Percentiles rank a stretch among this genome's conserved stretches.
These are phyloP conservation scores for Sporobolomyces phaffii DNA, from an alignment of 768 basidiomycete species.

Conservation along the genomic window DNA sequence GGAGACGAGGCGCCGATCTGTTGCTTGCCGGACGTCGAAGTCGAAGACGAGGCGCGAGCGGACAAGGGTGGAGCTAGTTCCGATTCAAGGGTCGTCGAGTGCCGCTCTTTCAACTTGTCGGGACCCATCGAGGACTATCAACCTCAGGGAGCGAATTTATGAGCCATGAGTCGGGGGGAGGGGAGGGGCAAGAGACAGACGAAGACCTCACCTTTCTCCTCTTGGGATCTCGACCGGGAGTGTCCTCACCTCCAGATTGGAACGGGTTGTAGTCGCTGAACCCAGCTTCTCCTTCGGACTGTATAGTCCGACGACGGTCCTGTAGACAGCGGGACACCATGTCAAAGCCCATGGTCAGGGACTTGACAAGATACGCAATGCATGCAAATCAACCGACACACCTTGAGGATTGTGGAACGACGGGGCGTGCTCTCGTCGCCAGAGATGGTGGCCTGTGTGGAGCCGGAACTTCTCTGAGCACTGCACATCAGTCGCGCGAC, in stretches of 20 bases:
- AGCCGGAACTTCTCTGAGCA: too few species aligned
- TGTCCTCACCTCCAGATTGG: conserved; percentile 33
- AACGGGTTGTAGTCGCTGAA: conserved; percentile 39
- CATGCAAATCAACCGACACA: not conserved
- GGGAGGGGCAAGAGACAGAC: not conserved
- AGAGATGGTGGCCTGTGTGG: too few species aligned
- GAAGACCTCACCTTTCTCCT: conserved; percentile 19
- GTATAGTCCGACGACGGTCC: conserved; percentile 9
- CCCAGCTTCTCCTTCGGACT: conserved; percentile 13
- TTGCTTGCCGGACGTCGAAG: not conserved
- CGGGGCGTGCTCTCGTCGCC: conserved; percentile 6
- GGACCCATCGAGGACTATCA: conserved; percentile 32
- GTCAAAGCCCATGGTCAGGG: not conserved
- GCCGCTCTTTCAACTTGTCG: not conserved
- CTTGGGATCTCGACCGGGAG: conserved; percentile 20
- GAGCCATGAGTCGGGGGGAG: too few species aligned
- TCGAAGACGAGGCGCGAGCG: not conserved
- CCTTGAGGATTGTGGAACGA: not conserved
- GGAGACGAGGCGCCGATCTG: not conserved
- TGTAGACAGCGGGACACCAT: not conserved
- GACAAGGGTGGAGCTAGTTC: not conserved
- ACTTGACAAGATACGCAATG: not conserved
- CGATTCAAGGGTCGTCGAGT: not conserved
- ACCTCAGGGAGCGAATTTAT: too few species aligned
- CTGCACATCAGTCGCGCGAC: not conserved